Evolutionary conservation across 306 rosid genomes (phyloP).

Genomic region (Casuarina equisetifolia): DNA sequence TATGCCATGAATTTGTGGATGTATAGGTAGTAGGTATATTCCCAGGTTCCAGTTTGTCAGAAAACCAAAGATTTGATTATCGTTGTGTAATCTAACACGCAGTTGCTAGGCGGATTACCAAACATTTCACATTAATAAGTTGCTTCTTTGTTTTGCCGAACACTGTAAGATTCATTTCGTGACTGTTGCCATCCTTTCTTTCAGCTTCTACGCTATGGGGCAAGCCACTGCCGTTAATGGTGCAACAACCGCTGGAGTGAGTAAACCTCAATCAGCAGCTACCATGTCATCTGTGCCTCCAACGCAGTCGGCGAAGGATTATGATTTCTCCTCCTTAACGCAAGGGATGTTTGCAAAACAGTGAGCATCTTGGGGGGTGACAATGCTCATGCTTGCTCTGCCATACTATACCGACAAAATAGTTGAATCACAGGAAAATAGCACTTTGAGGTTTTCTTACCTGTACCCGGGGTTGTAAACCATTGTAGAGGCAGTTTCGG

Average conservation of each 20-base stretch:
- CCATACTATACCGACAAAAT: constrained; percentile 51
- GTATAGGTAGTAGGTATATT: too few relatives aligned
- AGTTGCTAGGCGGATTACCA: not conserved
- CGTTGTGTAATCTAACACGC: too few relatives aligned
- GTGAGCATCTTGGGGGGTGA: constrained; percentile 42
- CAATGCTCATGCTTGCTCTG: constrained; percentile 21
- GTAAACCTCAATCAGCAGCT: constrained; percentile 56
- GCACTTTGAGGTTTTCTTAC: constrained; percentile 36
- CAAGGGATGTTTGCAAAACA: constrained; percentile 80
- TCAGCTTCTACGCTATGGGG: constrained; percentile 65
- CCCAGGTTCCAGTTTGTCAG: not conserved
- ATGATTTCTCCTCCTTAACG: constrained; percentile 90
- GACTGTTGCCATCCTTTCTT: constrained; percentile 25
- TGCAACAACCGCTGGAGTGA: constrained; percentile 33
- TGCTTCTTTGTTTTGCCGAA: not conserved
- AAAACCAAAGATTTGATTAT: not conserved
- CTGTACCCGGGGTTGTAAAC: constrained; percentile 59
- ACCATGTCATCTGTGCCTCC: constrained; percentile 52
- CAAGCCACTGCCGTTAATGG: constrained; percentile 71
- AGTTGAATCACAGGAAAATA: constrained; percentile 52
- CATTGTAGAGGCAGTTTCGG: constrained; percentile 69
- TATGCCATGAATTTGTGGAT: not conserved
- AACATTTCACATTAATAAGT: not conserved
- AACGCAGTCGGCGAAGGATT: constrained; percentile 61
- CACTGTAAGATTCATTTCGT: constrained; percentile 6